These are phyloP conservation scores for Ophiostoma ulmi DNA, from an alignment of 2,329 filamentous ascomycete species.

Conservation along the genomic window DNA sequence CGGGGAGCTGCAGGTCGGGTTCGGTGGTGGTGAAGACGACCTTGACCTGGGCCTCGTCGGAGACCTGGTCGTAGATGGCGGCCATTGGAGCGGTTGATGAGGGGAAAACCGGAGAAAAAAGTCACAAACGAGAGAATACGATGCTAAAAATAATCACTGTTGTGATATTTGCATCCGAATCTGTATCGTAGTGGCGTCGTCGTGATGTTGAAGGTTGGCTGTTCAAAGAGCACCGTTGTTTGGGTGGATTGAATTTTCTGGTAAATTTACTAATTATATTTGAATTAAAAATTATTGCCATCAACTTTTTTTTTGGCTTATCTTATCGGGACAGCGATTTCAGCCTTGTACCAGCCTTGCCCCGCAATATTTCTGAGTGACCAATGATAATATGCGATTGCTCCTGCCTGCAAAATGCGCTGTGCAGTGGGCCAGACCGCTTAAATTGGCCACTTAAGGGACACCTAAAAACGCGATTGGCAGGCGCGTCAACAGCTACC, in stretches of 20 bases:
- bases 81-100: conserved; percentile 18
- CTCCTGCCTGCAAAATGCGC: conserved; percentile 1
- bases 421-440: conserved; percentile 3
- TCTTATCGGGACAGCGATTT: conserved; percentile 23
- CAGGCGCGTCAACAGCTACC: conserved; percentile 14
- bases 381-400: conserved; percentile 14
- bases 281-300: background rate
- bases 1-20: conserved; percentile 56
- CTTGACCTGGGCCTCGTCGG: conserved; percentile 52
- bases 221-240: conserved; percentile 7
- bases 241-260: conserved; percentile 18
- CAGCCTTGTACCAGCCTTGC: conserved; percentile 26
- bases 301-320: conserved; percentile 26
- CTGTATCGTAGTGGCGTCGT: background rate
- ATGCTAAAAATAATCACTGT: background rate
- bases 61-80: conserved; percentile 27
- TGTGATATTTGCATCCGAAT: background rate
- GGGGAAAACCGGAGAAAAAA: background rate
- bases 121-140: background rate
- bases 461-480: conserved; percentile 11
- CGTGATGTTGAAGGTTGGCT: background rate
- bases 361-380: conserved; percentile 11
- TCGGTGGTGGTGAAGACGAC: conserved; percentile 63
- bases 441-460: conserved; percentile 15
- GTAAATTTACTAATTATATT: conserved; percentile 8